A percentile compares a stretch with the other conserved stretches of the same genome.
These are phyloP conservation scores for Podaxis sp. DNA, from an alignment of 768 basidiomycete genomes.

Conservation along the genomic window DNA sequence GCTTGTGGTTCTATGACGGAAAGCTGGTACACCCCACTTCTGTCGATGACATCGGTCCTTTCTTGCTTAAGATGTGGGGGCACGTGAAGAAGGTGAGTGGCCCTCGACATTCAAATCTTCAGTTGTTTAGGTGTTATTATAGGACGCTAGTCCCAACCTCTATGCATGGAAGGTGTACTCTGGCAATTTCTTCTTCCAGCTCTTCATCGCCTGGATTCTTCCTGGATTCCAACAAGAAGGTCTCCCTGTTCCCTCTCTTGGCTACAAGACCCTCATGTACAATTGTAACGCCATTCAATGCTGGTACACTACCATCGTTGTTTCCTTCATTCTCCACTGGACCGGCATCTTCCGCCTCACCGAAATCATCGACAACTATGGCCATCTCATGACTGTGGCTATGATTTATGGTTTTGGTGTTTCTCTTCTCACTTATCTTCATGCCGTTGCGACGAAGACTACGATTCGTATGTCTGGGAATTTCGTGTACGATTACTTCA, in stretches of 20 bases:
- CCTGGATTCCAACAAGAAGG: conserved; percentile 95
- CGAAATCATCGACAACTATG: conserved; percentile 95
- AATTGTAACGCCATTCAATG: conserved; percentile 93
- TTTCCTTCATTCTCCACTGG: conserved; percentile 74
- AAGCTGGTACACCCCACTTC: conserved; percentile 70
- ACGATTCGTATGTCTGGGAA: conserved; percentile 94
- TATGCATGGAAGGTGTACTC: conserved; percentile 92
- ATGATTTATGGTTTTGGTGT: conserved; percentile 90
- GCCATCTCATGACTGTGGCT: conserved; percentile 91
- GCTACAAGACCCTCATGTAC: conserved; percentile 91
- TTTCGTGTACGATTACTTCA: conserved; percentile 93
- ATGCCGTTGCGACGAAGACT: conserved; percentile 73
- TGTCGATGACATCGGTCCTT: conserved; percentile 70
- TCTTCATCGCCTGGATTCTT: conserved; percentile 85
- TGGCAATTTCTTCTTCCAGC: conserved; percentile 85
- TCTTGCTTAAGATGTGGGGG: conserved; percentile 80
- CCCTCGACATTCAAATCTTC: neutral
- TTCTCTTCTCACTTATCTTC: conserved; percentile 78
- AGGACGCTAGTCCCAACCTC: conserved; percentile 90
- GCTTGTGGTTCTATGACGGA: conserved; percentile 95
- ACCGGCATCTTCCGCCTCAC: conserved; percentile 86
- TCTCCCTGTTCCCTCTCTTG: conserved; percentile 92
- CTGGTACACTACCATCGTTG: conserved; percentile 79
- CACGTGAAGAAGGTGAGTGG: conserved; percentile 70
- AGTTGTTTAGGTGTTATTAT: neutral